Evolutionary conservation across 169 alveolate species (phyloP).

Genomic region (Cryptosporidium tyzzeri): DNA sequence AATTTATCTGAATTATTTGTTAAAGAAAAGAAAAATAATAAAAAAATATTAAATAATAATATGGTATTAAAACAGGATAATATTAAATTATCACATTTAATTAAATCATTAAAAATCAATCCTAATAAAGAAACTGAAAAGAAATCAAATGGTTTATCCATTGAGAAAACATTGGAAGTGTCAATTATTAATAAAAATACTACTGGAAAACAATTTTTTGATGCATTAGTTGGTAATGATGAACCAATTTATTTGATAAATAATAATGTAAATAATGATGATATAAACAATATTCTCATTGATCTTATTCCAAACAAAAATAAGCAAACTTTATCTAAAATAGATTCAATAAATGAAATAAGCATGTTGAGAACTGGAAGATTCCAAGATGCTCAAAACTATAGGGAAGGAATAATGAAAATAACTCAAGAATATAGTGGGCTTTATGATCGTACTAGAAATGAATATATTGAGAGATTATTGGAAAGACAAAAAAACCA

Average conservation of each 20-base stretch:
- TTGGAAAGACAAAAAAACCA: conserved; percentile 70
- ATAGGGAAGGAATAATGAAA: conserved; percentile 72
- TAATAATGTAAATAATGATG: not conserved
- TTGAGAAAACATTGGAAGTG: not conserved
- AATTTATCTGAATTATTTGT: conserved; percentile 16
- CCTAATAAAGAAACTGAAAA: not conserved
- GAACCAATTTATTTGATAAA: not conserved
- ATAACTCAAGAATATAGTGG: conserved; percentile 74
- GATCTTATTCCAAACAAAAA: conserved; percentile 2
- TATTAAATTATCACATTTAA: conserved; percentile 45
- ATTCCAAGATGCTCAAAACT: conserved; percentile 67
- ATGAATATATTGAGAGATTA: conserved; percentile 66
- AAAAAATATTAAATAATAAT: conserved; percentile 15
- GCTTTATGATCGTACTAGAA: conserved; percentile 68
- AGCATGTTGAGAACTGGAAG: conserved; percentile 63
- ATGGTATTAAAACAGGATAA: conserved; percentile 30
- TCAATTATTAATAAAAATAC: not conserved
- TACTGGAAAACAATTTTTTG: not conserved
- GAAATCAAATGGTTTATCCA: not conserved
- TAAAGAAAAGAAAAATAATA: conserved; percentile 55
- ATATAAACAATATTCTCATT: not conserved
- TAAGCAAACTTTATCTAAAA: conserved; percentile 40
- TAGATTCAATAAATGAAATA: conserved; percentile 60
- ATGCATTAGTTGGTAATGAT: conserved; percentile 18
- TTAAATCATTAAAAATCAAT: conserved; percentile 18